Conservation (phyloP, 2,329 filamentous ascomycete genomes). For the Graphilbum fragrans region DNA sequence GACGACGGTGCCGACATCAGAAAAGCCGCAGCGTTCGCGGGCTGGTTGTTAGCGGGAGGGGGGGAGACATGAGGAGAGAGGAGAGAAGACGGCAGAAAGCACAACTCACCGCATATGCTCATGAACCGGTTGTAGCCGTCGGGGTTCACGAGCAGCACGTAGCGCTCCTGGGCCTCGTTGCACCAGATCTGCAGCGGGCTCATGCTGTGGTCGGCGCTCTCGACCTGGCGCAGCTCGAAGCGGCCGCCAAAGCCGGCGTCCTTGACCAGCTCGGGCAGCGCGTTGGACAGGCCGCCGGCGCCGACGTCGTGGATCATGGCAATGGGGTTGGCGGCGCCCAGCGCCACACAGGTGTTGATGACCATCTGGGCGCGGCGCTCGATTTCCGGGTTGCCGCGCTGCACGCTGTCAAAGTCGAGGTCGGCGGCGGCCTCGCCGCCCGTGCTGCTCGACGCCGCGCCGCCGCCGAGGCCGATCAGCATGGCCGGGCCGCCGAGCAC, state of each 20-base stretch:
- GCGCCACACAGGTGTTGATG: constrained; percentile 82
- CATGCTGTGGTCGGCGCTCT: constrained; percentile 83
- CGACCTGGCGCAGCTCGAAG: constrained; percentile 89
- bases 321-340: constrained; percentile 80
- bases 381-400: constrained; percentile 93
- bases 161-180: constrained; percentile 92
- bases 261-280: constrained; percentile 79
- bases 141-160: constrained; percentile 78
- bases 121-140: constrained; percentile 68
- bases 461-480: constrained; percentile 92
- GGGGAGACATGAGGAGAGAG: constrained; percentile 2
- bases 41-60: constrained; percentile 26
- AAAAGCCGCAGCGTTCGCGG: constrained; percentile 85
- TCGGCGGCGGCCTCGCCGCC: constrained; percentile 83
- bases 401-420: constrained; percentile 92
- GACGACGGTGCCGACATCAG: constrained; percentile 71
- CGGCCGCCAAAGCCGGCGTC: constrained; percentile 83
- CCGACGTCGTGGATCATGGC: constrained; percentile 93
- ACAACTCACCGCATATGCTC: constrained; percentile 43
- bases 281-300: constrained; percentile 66
- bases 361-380: constrained; percentile 94
- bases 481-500: constrained; percentile 94
- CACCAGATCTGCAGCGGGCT: constrained; percentile 97
- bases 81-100: background rate
- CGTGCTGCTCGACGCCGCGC: constrained; percentile 83